Evolutionary conservation across 2,329 filamentous ascomycete genomes (phyloP).

Genomic region (Graphiopsis chlorocephala): DNA sequence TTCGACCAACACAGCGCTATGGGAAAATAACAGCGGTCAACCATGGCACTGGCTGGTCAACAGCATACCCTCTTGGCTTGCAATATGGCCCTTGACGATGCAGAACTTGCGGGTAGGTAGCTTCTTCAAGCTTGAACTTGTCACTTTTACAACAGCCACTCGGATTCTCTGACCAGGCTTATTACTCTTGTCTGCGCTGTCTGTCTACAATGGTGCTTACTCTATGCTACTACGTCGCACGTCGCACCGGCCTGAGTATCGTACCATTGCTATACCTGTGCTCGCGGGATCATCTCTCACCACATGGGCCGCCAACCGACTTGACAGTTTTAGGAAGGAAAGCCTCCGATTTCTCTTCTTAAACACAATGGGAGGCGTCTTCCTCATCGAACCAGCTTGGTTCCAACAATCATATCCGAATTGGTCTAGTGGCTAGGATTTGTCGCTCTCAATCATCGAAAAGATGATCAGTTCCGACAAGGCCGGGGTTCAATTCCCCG

Average conservation of each 20-base stretch:
- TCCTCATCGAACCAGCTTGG: neutral
- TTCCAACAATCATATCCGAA: neutral
- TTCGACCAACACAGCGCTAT: neutral
- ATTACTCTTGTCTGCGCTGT: neutral
- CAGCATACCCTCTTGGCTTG: neutral
- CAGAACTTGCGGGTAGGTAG: neutral
- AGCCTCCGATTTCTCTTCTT: neutral
- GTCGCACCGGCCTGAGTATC: neutral
- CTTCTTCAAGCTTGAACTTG: neutral
- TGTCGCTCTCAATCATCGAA: constrained; percentile 9
- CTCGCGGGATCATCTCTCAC: neutral
- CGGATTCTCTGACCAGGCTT: neutral
- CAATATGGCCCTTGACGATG: neutral
- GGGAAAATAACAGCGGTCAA: neutral
- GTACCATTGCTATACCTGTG: neutral
- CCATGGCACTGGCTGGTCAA: neutral
- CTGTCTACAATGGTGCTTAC: neutral
- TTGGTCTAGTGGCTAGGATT: constrained; percentile 11
- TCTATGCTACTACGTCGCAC: neutral
- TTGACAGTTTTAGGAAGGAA: neutral
- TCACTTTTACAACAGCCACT: neutral
- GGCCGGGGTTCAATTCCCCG: constrained; percentile 11
- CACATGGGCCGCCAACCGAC: no score
- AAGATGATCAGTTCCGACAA: constrained; percentile 8
- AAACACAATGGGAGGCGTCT: neutral